These are phyloP conservation scores for Penicillium ucsense DNA, from an alignment of 495 filamentous ascomycete species.

Conservation along the genomic window DNA sequence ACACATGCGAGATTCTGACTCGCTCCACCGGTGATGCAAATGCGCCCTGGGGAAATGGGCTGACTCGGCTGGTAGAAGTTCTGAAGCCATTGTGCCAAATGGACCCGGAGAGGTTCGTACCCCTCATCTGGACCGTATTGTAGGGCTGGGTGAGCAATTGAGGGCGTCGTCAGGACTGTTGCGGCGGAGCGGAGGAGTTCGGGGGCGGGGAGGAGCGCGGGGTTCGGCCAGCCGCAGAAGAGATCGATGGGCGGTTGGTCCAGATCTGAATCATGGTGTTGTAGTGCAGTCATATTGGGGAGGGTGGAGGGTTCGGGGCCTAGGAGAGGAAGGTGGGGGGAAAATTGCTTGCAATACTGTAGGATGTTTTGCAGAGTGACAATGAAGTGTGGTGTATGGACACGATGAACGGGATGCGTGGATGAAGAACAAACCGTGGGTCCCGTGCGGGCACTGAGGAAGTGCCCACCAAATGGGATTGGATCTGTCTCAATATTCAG, in stretches of 20 bases:
- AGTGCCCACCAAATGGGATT: too few relatives aligned
- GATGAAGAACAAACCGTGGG: too few relatives aligned
- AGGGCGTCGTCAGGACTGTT: slow-evolving; percentile 46
- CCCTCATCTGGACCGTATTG: slow-evolving; percentile 74
- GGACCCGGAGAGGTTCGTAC: slow-evolving; percentile 51
- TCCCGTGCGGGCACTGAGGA: too few relatives aligned
- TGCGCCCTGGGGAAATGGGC: slow-evolving; percentile 42
- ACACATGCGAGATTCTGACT: slow-evolving; percentile 65
- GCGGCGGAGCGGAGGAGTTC: slow-evolving; percentile 46
- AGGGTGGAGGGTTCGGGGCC: not conserved
- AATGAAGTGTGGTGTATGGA: too few relatives aligned
- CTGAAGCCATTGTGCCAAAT: slow-evolving; percentile 61
- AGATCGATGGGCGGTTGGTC: slow-evolving; percentile 47
- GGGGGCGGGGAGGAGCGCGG: slow-evolving; percentile 55
- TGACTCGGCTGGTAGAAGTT: slow-evolving; percentile 44
- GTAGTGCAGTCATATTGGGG: slow-evolving; percentile 1
- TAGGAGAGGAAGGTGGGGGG: not conserved
- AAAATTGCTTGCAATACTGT: too few relatives aligned
- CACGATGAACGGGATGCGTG: too few relatives aligned
- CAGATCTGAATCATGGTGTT: not conserved
- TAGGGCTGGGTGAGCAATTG: slow-evolving; percentile 47
- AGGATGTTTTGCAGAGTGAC: too few relatives aligned
- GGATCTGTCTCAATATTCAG: too few relatives aligned
- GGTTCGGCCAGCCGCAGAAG: slow-evolving; percentile 61
- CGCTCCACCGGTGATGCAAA: slow-evolving; percentile 76